Base-by-base conservation (phyloP, 2,329 filamentous ascomycete genomes). In the Fusarium sarcochroum region DNA sequence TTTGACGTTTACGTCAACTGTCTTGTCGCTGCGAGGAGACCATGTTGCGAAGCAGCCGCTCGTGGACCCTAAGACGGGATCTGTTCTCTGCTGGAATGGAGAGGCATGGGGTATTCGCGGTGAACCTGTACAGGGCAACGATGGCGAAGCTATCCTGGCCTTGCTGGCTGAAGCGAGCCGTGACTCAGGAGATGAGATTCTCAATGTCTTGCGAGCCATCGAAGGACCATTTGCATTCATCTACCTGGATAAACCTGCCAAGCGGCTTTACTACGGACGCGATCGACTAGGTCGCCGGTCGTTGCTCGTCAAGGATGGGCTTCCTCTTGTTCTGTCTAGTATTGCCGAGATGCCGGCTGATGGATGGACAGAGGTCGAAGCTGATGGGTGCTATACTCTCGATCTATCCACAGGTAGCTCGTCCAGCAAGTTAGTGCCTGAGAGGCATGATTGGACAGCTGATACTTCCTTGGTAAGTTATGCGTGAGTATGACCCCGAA, bases 1-100 rank as follows among this genome's bases (percentile, higher is more conserved):
- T 69, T 72, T 95, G 63, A 85, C 83, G 17, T 91, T 97, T 74
- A 87, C 89, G 14, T 96, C 95, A 8, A 97, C 94, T 0, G 95
- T 99, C 1, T 87, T 98, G n/a, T 90, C 94, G 6, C 83, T 99
- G n/a, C 89, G 96, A 72, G 95, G 95, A 25, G 86, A 89, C 49
- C 83, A 87, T 65, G 76, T 96, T 49, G 88, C 90, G 8, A 77
- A 81, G 34, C 96, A 98, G 77, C 96, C 96, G 3, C 86, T 97
- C 6, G 78, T 86, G 41, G 87, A 91, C 68, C 37, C 76, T 4
- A 66, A 72, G 0, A 85, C 85, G 1, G 84, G 85, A 6, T 93
- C 91, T 1, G 83, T 93, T 1, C 84, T 99, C 3, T 98, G 95
- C 84, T 99, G 96, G 96, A 99, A 99, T 76, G 96, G 96, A 42